phyloP scores from a whole-genome alignment of 192 early-diverging fungal species.

The Piromyces sp. region DNA sequence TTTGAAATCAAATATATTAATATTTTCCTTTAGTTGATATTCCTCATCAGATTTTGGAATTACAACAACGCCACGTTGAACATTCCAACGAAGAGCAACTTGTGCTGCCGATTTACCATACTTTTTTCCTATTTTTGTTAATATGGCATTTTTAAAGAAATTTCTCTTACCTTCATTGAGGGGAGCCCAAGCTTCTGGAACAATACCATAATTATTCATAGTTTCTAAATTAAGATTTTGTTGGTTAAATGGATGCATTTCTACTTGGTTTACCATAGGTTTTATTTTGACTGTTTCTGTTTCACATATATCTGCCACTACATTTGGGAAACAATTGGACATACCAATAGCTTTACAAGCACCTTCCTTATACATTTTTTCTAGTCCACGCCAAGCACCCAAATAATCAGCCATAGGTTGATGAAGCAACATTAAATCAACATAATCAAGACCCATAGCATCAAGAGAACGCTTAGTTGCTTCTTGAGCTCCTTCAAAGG shows the following conservation, averaged over 20 bases:
- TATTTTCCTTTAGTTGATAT: conserved; percentile 32
- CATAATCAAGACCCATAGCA: conserved; percentile 27
- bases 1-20: conserved; percentile 34
- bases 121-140: conserved; percentile 25
- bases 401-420: conserved; percentile 13
- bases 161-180: neutral
- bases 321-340: neutral
- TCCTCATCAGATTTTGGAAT: conserved; percentile 37
- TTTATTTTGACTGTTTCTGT: neutral
- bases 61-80: conserved; percentile 32
- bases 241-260: neutral
- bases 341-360: neutral
- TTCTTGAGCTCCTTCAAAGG: conserved; percentile 18
- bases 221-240: neutral
- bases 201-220: neutral
- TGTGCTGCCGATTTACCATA: conserved; percentile 33
- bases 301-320: neutral
- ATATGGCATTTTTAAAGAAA: conserved; percentile 8
- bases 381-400: neutral
- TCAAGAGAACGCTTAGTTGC: conserved; percentile 30
- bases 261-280: neutral
- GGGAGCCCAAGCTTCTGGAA: neutral
- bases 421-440: conserved; percentile 53
- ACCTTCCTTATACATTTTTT: neutral
- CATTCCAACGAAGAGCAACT: conserved; percentile 37